phyloP scores from a whole-genome alignment of 2,329 filamentous ascomycete species.

The Stagonosporopsis rhizophila region DNA sequence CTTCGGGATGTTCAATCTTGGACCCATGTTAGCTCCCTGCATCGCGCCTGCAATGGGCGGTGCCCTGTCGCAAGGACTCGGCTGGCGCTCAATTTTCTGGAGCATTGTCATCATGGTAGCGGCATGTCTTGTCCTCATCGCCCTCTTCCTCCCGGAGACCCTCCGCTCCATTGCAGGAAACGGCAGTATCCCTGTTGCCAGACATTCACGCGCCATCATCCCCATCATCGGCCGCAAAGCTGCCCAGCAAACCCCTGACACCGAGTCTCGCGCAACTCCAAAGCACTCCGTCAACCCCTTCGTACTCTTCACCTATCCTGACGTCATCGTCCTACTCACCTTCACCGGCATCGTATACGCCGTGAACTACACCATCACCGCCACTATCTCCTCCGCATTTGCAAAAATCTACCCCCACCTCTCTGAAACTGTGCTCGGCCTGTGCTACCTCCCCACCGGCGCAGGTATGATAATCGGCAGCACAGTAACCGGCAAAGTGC shows the following conservation, averaged over 20 bases:
- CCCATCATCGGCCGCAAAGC: constrained; percentile 35
- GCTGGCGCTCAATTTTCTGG: constrained; percentile 50
- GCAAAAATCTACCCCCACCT: constrained; percentile 33
- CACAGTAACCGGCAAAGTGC: constrained; percentile 59
- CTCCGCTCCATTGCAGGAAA: constrained; percentile 53
- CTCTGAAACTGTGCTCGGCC: constrained; percentile 34
- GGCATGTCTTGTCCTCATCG: constrained; percentile 42
- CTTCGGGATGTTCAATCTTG: constrained; percentile 68
- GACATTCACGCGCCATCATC: constrained; percentile 29
- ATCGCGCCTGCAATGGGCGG: constrained; percentile 46
- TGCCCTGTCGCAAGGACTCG: constrained; percentile 42
- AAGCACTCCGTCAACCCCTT: constrained; percentile 39
- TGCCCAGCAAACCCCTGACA: constrained; percentile 11
- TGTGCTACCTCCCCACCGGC: constrained; percentile 62
- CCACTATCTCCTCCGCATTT: constrained; percentile 39
- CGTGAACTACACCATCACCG: constrained; percentile 42
- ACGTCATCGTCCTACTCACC: constrained; percentile 54
- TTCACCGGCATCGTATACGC: constrained; percentile 42
- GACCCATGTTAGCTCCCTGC: constrained; percentile 50
- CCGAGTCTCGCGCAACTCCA: constrained; percentile 22
- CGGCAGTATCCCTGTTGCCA: constrained; percentile 35
- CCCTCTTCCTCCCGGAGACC: constrained; percentile 52
- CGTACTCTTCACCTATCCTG: constrained; percentile 37
- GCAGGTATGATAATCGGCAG: constrained; percentile 63
- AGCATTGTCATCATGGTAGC: constrained; percentile 51